Evolutionary conservation across 306 rosid genomes (phyloP).

Genomic region (Amphicarpaea edgeworthii): DNA sequence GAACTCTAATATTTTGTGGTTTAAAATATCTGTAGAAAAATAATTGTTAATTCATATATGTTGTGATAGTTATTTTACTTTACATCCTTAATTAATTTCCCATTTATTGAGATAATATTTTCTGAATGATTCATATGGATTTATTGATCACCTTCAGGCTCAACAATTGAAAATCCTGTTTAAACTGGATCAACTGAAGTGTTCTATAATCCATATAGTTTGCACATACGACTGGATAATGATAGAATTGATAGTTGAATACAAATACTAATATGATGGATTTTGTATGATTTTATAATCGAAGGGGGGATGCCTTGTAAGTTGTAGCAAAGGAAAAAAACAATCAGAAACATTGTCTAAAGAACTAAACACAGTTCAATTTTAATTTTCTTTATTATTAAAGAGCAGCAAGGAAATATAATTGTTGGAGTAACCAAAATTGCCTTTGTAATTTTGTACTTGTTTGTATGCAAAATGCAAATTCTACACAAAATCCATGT

Average conservation of each 20-base stretch:
- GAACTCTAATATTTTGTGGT: background rate
- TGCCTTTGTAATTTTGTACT: background rate
- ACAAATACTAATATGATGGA: too few species aligned
- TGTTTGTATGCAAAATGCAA: background rate
- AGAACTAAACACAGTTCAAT: background rate
- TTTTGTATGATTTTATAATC: background rate
- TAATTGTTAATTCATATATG: background rate
- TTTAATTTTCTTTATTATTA: background rate
- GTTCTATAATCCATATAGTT: too few species aligned
- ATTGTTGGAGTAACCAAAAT: background rate
- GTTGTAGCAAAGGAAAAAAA: background rate
- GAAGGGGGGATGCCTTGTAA: constrained; percentile 23
- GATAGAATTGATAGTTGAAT: background rate
- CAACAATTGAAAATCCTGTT: too few species aligned
- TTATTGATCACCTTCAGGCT: too few species aligned
- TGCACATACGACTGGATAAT: background rate
- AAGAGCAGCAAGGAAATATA: too few species aligned
- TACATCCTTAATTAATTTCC: too few species aligned
- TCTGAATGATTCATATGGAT: too few species aligned
- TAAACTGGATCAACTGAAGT: too few species aligned
- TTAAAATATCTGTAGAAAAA: background rate
- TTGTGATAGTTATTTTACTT: too few species aligned
- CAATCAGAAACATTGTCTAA: background rate
- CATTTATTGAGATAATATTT: too few species aligned
- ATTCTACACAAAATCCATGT: constrained; percentile 17